phyloP scores from a whole-genome alignment of 768 basidiomycete genomes.

The Russula virescens region DNA sequence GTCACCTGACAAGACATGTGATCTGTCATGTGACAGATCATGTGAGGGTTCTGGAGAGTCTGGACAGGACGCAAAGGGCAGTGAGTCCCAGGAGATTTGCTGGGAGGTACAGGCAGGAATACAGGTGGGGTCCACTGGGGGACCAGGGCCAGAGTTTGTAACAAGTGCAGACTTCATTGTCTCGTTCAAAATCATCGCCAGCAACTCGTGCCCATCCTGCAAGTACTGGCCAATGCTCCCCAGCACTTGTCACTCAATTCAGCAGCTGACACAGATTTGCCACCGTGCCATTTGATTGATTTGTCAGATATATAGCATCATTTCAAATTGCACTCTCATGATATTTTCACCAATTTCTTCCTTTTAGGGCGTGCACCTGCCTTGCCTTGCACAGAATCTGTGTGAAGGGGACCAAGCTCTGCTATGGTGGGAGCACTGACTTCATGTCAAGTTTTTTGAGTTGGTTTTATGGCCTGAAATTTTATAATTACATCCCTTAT shows the following conservation, averaged over 20 bases:
- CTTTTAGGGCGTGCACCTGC: neutral
- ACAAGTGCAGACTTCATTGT: neutral
- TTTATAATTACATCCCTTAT: too few species aligned
- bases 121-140: too few species aligned
- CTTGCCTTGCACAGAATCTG: neutral
- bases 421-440: too few species aligned
- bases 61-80: too few species aligned
- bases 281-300: neutral
- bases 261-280: neutral
- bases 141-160: too few species aligned
- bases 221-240: neutral
- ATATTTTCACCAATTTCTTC: neutral
- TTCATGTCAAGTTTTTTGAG: too few species aligned
- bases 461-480: too few species aligned
- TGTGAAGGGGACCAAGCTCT: neutral
- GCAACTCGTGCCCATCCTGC: neutral
- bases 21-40: too few species aligned
- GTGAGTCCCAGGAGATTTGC: too few species aligned
- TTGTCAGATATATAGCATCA: neutral
- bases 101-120: too few species aligned
- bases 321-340: neutral
- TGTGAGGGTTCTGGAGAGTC: too few species aligned
- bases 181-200: neutral
- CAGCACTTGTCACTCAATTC: neutral
- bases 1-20: too few species aligned